phyloP scores from a whole-genome alignment of 345 rosid species.

The Moricandia arvensis region DNA sequence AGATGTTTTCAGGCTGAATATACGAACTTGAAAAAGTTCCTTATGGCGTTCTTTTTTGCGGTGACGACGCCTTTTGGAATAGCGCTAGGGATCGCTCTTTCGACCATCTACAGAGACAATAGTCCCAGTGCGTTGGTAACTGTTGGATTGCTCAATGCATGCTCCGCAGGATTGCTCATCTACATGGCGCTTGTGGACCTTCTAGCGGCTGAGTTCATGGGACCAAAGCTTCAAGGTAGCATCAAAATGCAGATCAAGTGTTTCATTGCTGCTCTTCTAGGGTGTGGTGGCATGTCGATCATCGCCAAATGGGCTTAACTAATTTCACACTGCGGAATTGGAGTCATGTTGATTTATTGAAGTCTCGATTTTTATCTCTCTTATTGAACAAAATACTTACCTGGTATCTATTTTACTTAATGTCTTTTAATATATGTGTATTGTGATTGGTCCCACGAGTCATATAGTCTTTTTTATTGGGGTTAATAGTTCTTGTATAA shows the following conservation, averaged over 20 bases:
- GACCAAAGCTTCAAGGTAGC: constrained; percentile 63
- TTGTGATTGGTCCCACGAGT: too few species aligned
- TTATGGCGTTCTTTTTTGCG: constrained; percentile 71
- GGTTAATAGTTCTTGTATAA: too few species aligned
- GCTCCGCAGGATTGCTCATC: constrained; percentile 66
- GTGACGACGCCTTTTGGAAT: constrained; percentile 71
- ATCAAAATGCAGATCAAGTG: constrained; percentile 61
- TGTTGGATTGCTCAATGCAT: constrained; percentile 67
- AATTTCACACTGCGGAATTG: background rate
- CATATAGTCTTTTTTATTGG: too few species aligned
- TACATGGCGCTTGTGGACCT: constrained; percentile 89
- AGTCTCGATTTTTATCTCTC: too few species aligned
- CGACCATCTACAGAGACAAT: constrained; percentile 50
- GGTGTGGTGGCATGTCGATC: constrained; percentile 73
- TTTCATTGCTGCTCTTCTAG: constrained; percentile 54
- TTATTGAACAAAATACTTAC: too few species aligned
- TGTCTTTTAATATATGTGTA: too few species aligned
- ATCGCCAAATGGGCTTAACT: constrained; percentile 76
- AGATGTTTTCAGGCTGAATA: constrained; percentile 50
- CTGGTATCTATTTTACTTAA: too few species aligned
- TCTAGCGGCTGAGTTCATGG: constrained; percentile 65
- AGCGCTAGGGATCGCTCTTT: constrained; percentile 57
- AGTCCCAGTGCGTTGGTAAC: constrained; percentile 60
- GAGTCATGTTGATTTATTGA: background rate
- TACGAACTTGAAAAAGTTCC: constrained; percentile 40